phyloP scores from a whole-genome alignment of 2,329 filamentous ascomycete genomes.

The Microdochium bolleyi region DNA sequence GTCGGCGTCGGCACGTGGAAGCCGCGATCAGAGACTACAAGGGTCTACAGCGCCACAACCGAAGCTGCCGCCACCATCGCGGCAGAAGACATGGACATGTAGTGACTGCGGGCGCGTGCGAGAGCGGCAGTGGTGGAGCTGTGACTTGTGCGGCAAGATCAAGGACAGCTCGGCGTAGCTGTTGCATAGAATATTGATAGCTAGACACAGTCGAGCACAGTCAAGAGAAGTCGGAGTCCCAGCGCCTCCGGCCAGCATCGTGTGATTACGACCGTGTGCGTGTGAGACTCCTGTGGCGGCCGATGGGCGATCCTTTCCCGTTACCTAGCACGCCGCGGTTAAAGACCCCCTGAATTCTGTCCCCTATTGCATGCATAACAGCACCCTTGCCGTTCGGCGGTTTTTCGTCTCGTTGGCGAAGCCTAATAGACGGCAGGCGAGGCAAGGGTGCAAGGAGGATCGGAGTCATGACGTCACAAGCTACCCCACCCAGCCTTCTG shows the following conservation, averaged over 20 bases:
- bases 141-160: conserved; percentile 44
- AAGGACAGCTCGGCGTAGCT: conserved; percentile 36
- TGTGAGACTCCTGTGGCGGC: not conserved
- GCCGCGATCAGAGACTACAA: conserved; percentile 1
- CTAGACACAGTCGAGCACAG: not conserved
- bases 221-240: too few relatives aligned
- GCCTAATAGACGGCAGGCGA: too few relatives aligned
- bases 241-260: too few relatives aligned
- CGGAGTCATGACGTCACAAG: too few relatives aligned
- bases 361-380: too few relatives aligned
- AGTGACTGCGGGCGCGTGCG: conserved; percentile 41
- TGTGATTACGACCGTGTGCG: too few relatives aligned
- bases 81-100: conserved; percentile 45
- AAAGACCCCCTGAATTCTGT: too few relatives aligned
- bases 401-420: too few relatives aligned
- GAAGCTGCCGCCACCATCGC: conserved; percentile 2
- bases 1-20: not conserved
- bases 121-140: conserved; percentile 50
- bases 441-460: too few relatives aligned
- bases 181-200: not conserved
- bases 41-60: conserved; percentile 9
- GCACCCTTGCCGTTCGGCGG: too few relatives aligned
- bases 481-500: too few relatives aligned
- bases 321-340: too few relatives aligned
- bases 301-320: not conserved